Percentiles rank a stretch among this genome's conserved stretches.
phyloP scores from a whole-genome alignment of 192 early-diverging fungal species.

The Rhizoclosmatium sp. region DNA sequence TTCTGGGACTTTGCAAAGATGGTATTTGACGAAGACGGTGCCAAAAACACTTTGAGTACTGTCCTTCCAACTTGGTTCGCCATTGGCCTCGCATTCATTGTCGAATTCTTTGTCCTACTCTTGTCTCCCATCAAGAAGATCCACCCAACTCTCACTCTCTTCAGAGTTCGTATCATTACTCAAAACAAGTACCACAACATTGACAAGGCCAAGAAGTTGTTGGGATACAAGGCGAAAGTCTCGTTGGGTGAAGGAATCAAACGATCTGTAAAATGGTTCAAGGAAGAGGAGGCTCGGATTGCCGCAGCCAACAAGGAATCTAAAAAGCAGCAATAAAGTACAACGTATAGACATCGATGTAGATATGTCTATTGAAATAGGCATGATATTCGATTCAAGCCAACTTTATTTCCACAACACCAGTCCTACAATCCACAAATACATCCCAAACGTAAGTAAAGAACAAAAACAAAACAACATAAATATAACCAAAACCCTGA shows the following conservation, averaged over 20 bases:
- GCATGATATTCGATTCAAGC: background rate
- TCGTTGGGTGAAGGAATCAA: conserved; percentile 62
- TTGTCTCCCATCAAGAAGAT: conserved; percentile 66
- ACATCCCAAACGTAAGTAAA: background rate
- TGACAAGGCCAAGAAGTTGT: conserved; percentile 76
- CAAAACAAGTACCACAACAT: conserved; percentile 90
- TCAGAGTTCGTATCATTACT: conserved; percentile 79
- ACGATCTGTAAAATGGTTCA: conserved; percentile 51
- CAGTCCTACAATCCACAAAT: background rate
- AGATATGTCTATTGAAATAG: too few species aligned
- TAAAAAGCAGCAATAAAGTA: background rate
- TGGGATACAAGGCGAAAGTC: conserved; percentile 72
- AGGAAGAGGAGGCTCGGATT: conserved; percentile 25
- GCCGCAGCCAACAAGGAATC: background rate
- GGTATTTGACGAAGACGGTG: conserved; percentile 51
- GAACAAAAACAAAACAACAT: background rate
- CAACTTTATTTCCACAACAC: background rate
- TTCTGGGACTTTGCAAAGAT: conserved; percentile 88
- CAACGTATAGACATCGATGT: background rate
- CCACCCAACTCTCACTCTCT: conserved; percentile 78
- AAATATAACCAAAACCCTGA: too few species aligned
- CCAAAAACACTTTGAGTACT: conserved; percentile 36
- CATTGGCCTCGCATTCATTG: conserved; percentile 70
- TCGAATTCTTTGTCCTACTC: conserved; percentile 66
- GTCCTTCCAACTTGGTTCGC: conserved; percentile 47